Base-by-base conservation (phyloP, 2,329 filamentous ascomycete genomes). In the Ophiostoma tasmaniense region DNA sequence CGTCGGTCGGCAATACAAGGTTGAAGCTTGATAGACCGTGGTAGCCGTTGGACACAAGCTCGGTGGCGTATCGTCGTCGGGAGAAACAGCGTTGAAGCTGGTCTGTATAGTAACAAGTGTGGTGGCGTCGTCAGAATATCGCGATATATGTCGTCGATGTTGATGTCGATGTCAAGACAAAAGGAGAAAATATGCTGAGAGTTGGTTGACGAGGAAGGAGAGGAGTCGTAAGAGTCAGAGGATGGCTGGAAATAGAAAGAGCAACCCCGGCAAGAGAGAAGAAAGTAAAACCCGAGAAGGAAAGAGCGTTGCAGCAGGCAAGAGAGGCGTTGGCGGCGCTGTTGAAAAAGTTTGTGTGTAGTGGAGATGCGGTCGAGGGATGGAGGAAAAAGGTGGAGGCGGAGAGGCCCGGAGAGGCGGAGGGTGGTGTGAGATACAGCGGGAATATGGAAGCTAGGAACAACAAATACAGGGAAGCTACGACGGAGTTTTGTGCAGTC, bases 331-430 rank as follows among this genome's bases (percentile, higher is more conserved):
- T 22, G 50, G 50, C 14, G 30, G 28, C 30, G 37, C 37, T 50
- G 14, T 33, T 20, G 42, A 45, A 67, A 70, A 68, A 67, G 42
- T 37, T 67, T 70, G 66, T 68, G 67, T 62, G 33, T 42, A 45
- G 71, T 66, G 61, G 64, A 67, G 64, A 64, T 59, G 22, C 50
- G 66, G 55, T 55, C 52, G 66, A 66, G 37, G 8, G 52, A 67
- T 35, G 55, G 66, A 64, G 3, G 42, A n/a, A 39, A 45, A 66
- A 69, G 55, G 69, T 70, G 69, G 71, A 71, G 68, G 68, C 71
- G 71, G 71, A 68, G 66, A 71, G 66, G 45, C 35, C 70, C 72
- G 72, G 71, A 71, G 70, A 70, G 64, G 59, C 64, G 72, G 71
- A 72, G 66, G 7, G 45, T 14, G 33, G 33, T 39, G 37, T 64